Conservation (phyloP, 2,329 filamentous ascomycete genomes). For the Cladosporium sp. region DNA sequence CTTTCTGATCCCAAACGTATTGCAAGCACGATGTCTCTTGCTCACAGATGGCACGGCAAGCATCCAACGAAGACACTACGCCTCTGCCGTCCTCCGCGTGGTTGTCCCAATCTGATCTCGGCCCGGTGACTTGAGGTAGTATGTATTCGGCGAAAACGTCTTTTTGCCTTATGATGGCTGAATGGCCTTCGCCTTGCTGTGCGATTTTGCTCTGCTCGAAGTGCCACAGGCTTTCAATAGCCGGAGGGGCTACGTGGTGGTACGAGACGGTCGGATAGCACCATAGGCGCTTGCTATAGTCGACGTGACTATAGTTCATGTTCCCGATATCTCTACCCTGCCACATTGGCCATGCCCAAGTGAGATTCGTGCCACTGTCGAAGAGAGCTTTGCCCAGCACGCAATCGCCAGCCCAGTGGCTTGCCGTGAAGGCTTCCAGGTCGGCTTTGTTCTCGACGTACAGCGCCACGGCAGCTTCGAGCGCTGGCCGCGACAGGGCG, state of each 20-base stretch:
- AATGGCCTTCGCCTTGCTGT: conserved; percentile 7
- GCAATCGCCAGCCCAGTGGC: conserved; percentile 34
- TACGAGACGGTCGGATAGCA: conserved; percentile 33
- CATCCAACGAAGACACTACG: conserved; percentile 20
- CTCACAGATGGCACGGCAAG: conserved; percentile 26
- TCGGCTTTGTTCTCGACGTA: conserved; percentile 42
- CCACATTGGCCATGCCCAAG: conserved; percentile 30
- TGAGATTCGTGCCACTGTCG: conserved; percentile 26
- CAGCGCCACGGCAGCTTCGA: conserved; percentile 36
- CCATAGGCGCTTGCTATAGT: conserved; percentile 28
- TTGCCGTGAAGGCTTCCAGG: conserved; percentile 28
- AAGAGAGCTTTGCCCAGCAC: conserved; percentile 31
- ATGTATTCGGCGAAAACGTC: conserved; percentile 29
- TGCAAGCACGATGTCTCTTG: conserved; percentile 25
- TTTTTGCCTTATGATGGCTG: conserved; percentile 23
- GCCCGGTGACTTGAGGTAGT: conserved; percentile 24
- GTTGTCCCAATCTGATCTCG: conserved; percentile 29
- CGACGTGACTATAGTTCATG: conserved; percentile 26
- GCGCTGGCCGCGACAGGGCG: conserved; percentile 41
- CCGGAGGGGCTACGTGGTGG: conserved; percentile 27
- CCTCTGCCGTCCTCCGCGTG: conserved; percentile 25
- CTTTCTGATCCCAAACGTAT: conserved; percentile 22
- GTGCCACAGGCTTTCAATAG: conserved; percentile 28
- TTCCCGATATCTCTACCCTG: conserved; percentile 29
- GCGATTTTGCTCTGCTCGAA: conserved; percentile 32